Evolutionary conservation across 768 basidiomycete species (phyloP).

Genomic region (Solioccasus polychromus): DNA sequence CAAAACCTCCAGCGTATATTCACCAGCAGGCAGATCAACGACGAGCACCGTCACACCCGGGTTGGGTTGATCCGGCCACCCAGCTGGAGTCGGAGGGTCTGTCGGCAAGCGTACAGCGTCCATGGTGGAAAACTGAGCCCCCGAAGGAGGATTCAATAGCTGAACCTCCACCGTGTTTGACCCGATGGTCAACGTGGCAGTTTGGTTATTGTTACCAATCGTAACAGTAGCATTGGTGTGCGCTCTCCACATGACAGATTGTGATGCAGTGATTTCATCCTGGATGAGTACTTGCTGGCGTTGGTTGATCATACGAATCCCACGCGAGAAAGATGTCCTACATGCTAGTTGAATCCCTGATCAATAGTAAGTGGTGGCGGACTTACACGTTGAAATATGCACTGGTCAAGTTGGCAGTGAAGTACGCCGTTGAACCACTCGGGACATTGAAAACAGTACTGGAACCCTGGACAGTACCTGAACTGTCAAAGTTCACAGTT

Average conservation of each 20-base stretch:
- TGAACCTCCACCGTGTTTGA: slow-evolving; percentile 63
- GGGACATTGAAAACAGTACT: slow-evolving; percentile 74
- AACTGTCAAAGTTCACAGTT: slow-evolving; percentile 47
- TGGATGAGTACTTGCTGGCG: slow-evolving; percentile 89
- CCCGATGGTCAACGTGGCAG: slow-evolving; percentile 74
- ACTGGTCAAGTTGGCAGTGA: slow-evolving; percentile 69
- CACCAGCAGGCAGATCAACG: slow-evolving; percentile 64
- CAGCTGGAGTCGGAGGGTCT: slow-evolving; percentile 64
- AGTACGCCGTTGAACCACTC: slow-evolving; percentile 73
- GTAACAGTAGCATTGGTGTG: slow-evolving; percentile 90
- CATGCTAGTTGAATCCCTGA: slow-evolving; percentile 16
- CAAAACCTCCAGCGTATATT: slow-evolving; percentile 76
- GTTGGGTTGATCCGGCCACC: slow-evolving; percentile 67
- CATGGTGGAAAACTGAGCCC: slow-evolving; percentile 59
- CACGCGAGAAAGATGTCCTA: slow-evolving; percentile 76
- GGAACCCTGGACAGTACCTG: slow-evolving; percentile 73
- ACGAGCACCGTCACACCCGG: slow-evolving; percentile 75
- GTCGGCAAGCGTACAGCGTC: slow-evolving; percentile 52
- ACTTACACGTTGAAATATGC: slow-evolving; percentile 77
- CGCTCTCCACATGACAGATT: slow-evolving; percentile 80
- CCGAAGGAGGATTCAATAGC: slow-evolving; percentile 64
- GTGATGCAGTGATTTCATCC: slow-evolving; percentile 75
- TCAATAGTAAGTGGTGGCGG: background rate
- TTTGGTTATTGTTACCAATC: slow-evolving; percentile 51
- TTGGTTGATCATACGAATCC: slow-evolving; percentile 76